Base-by-base conservation (phyloP, 306 rosid species). In the Heteromeles arbutifolia region DNA sequence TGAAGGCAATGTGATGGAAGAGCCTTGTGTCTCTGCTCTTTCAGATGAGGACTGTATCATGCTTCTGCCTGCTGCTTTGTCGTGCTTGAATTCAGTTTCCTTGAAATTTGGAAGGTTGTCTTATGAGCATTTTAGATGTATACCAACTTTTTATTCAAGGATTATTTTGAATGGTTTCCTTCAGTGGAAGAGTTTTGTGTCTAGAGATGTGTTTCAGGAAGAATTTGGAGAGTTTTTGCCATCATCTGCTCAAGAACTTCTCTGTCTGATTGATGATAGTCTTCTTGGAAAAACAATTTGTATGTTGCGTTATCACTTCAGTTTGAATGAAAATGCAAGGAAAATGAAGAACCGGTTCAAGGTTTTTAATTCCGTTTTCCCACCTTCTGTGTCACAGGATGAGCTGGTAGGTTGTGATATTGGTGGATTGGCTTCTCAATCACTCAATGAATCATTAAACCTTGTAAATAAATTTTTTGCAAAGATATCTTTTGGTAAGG, bases 261-360 rank as follows among this genome's bases (percentile, higher is more conserved):
- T 90, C 13, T 50, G 69, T 77, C 87, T 87, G 81, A 69, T 82
- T 29, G 77, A 89, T 84, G 54, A 67, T 63, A 92, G 96, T 84
- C 95, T 95, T 85, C 95, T 95, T 83, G 92, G 95, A 77, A 92
- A 90, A 82, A 78, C 89, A 72, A 66, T 90, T 77, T 71, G 71
- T 56, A 92, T 95, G 92, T 71, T 95, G 85, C 75, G 75, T 81
- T 79, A 81, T 82, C 88, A 86, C 88, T 82, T 85, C 79, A 78
- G 87, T 65, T 72, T 88, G 28, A 81, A 66, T 84, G 91, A 86
- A 78, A 88, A 78, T 80, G 80, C 91, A 25, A 64, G 79, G 61
- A 80, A 86, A 79, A 29, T 77, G 78, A 88, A 90, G 80, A 87
- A 70, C 82, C 80, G 88, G 67, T 73, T 90, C 81, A 82, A 86